Base-by-base conservation (phyloP, 805 yeast genomes). In the Kazachstania kunashirensis region DNA sequence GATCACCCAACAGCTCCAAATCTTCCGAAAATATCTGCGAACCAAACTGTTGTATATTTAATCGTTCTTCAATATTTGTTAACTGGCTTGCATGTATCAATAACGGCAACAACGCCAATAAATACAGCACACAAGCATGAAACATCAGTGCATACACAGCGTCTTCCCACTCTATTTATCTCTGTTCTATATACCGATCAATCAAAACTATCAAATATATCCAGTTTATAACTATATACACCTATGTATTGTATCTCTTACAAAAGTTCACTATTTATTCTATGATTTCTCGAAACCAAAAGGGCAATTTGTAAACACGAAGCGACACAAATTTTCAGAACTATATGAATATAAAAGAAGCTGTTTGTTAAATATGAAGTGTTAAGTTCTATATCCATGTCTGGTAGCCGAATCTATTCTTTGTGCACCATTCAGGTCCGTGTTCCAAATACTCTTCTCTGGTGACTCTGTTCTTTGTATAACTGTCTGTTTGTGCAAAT, bases 391-490 rank as follows among this genome's bases (percentile, higher is more conserved):
- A 53, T 23, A 56, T 45, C 61, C 61, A 58, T 26, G 55, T 53
- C 37, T 65, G 67, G 40, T 57, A 66, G 3, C 70, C 69, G 44
- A 66, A 66, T 33, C 70, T 55, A 33, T 59, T 53, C 36, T 57
- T 60, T 11, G 62, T 57, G n/a, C 61, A 51, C 70, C 70, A 66
- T 16, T 64, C 68, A 0, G 54, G 41, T 0, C 98, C 98, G 52
- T 84, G 79, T 57, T 92, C 98, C 45, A 73, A 68, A 50, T 86
- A 92, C 34, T 92, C 97, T 39, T 76, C 74, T 41, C 78, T 73
- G 0, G 94, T 70, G 6, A 92, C 76, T 37, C 76, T 67, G 13
- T 79, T 71, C 26, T 71, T 66, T 14, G 65, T 61, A 38, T 69
- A 64, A 28, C 52, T 44, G 3, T 68, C 62, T 2, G 55, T 57